Evolutionary conservation across 2,329 filamentous ascomycete genomes (phyloP).

Genomic region (Trichoderma brevicompactum): DNA sequence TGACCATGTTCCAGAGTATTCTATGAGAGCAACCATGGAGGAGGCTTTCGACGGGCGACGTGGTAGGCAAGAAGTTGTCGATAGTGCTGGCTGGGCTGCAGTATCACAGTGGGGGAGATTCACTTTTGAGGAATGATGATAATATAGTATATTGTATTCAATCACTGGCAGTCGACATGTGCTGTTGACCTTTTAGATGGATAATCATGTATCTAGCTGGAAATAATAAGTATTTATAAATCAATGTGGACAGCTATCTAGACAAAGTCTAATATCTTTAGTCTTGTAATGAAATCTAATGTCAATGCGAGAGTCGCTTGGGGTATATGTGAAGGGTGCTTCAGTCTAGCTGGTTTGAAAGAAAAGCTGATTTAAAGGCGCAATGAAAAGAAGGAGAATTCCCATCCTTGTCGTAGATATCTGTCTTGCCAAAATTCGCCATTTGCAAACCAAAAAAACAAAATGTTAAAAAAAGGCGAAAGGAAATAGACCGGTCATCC

Average conservation of each 20-base stretch:
- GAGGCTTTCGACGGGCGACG: slow-evolving; percentile 51
- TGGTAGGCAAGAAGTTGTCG: slow-evolving; percentile 47
- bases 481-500: too few relatives aligned
- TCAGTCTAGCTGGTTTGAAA: not conserved
- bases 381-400: not conserved
- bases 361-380: not conserved
- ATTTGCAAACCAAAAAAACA: too few relatives aligned
- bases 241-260: slow-evolving; percentile 1
- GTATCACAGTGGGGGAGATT: slow-evolving; percentile 57
- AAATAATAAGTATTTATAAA: not conserved
- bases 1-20: slow-evolving; percentile 47
- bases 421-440: not conserved
- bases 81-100: slow-evolving; percentile 52
- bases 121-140: slow-evolving; percentile 40
- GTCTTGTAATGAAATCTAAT: not conserved
- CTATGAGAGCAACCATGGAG: slow-evolving; percentile 46
- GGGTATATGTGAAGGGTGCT: slow-evolving; percentile 36
- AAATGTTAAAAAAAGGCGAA: too few relatives aligned
- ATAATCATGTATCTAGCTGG: not conserved
- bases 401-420: too few relatives aligned
- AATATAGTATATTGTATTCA: not conserved
- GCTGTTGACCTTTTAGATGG: not conserved
- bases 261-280: slow-evolving; percentile 4
- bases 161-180: not conserved
- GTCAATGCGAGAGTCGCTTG: slow-evolving; percentile 38